Evolutionary conservation across 2,329 filamentous ascomycete genomes (phyloP).

Genomic region (Diplocarpon mali): DNA sequence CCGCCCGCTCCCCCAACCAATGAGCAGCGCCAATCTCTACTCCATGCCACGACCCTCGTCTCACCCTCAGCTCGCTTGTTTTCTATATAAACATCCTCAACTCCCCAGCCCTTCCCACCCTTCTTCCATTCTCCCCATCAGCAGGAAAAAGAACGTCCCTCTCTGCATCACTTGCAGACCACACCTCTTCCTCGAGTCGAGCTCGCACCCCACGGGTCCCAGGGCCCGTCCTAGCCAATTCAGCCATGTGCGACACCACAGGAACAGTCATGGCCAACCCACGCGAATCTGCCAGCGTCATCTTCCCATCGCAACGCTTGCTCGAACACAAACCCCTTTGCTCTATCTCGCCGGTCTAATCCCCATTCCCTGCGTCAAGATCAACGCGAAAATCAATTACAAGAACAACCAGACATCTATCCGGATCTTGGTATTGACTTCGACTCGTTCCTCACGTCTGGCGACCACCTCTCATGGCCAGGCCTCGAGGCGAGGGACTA

Average conservation of each 20-base stretch:
- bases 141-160: background rate
- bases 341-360: conserved; percentile 3
- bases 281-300: background rate
- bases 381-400: background rate
- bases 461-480: background rate
- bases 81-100: too few relatives aligned
- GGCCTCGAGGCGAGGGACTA: background rate
- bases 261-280: background rate
- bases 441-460: background rate
- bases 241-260: conserved; percentile 4
- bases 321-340: conserved; percentile 5
- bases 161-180: conserved; percentile 4
- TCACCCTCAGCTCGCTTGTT: too few relatives aligned
- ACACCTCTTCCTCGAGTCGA: background rate
- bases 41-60: too few relatives aligned
- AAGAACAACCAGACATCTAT: background rate
- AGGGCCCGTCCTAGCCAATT: conserved; percentile 6
- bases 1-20: too few relatives aligned
- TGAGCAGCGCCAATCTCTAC: too few relatives aligned
- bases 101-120: background rate
- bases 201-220: conserved; percentile 4
- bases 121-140: background rate
- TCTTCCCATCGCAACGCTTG: conserved; percentile 3
- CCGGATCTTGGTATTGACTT: background rate
- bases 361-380: background rate